Base-by-base conservation (phyloP, 1,139 yeast species). In the Yamadazyma trypodendri region DNA sequence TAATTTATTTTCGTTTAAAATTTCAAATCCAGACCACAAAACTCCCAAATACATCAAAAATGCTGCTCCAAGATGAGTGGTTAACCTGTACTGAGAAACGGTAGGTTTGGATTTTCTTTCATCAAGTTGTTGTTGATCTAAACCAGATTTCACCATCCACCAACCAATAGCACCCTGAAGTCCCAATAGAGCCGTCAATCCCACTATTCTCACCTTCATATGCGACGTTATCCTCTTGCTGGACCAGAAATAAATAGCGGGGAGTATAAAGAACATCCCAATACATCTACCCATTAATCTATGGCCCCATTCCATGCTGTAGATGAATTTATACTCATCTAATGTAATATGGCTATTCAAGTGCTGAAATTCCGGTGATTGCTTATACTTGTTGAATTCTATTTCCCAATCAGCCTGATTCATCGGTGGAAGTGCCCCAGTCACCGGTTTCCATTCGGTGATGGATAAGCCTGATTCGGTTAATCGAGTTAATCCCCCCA, bases 101-200 rank as follows among this genome's bases (percentile, higher is more conserved):
- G 98, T 88, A 12, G 99, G 99, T 51, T 84, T 85, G 1, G 96
- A 81, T 32, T 77, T 84, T 56, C 96, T 77, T 51, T 85, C 95
- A 23, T 77, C 77, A 40, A 94, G 67, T 53, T 84, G 83, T 36
- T 84, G 76, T 56, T 85, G 84, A 56, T 90, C 95, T 45, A 94
- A 74, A 31, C 99, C 99, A 6, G 96, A 87, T 53, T 85, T 82
- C 40, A 94, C 98, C 99, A 94, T 94, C 99, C 99, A 94, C 98
- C 98, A 94, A 27, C 98, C 98, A 51, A 94, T 84, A 38, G 83
- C 84, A 34, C 98, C 98, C 68, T 94, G 98, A 33, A 94, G 66
- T 10, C 96, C 98, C 41, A 94, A 72, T 38, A 92, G 67, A 1
- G 75, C 81, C 29, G 95, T 77, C 36, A 94, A 75, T 2, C 86